Conservation (phyloP, 345 rosid genomes). For the Populus euphratica region DNA sequence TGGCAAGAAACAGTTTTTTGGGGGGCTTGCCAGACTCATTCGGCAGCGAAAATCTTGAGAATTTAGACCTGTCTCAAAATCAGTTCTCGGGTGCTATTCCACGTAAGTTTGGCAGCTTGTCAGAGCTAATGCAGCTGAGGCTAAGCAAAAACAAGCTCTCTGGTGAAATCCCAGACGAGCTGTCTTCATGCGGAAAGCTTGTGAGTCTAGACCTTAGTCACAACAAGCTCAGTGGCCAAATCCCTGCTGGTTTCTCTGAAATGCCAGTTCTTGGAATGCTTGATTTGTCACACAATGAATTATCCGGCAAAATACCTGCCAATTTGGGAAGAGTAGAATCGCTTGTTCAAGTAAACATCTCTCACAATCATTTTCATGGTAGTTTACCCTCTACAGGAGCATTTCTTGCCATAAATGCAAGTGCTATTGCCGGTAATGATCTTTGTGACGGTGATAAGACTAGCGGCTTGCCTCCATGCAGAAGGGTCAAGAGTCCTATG, state of each 20-base stretch:
- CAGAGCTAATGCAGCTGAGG: slow-evolving; percentile 56
- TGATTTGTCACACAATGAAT: slow-evolving; percentile 62
- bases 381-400: slow-evolving; percentile 66
- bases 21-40: slow-evolving; percentile 57
- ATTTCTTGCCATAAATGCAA: slow-evolving; percentile 72
- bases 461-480: slow-evolving; percentile 58
- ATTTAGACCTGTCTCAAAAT: slow-evolving; percentile 61
- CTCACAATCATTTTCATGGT: slow-evolving; percentile 43
- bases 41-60: slow-evolving; percentile 57
- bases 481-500: slow-evolving; percentile 24
- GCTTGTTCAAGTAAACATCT: slow-evolving; percentile 27
- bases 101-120: slow-evolving; percentile 32
- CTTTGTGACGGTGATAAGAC: slow-evolving; percentile 53
- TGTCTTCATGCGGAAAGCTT: slow-evolving; percentile 67
- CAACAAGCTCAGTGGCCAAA: slow-evolving; percentile 56
- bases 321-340: slow-evolving; percentile 27
- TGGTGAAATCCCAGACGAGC: slow-evolving; percentile 61
- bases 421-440: slow-evolving; percentile 58
- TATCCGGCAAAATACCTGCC: slow-evolving; percentile 61
- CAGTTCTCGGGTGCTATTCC: slow-evolving; percentile 59
- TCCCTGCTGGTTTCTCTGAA: slow-evolving; percentile 43
- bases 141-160: slow-evolving; percentile 52
- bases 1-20: slow-evolving; percentile 52
- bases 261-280: slow-evolving; percentile 66
- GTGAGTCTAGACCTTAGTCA: slow-evolving; percentile 75